These are phyloP conservation scores for Phyllosticta citriasiana DNA, from an alignment of 2,329 filamentous ascomycete species.

Conservation along the genomic window DNA sequence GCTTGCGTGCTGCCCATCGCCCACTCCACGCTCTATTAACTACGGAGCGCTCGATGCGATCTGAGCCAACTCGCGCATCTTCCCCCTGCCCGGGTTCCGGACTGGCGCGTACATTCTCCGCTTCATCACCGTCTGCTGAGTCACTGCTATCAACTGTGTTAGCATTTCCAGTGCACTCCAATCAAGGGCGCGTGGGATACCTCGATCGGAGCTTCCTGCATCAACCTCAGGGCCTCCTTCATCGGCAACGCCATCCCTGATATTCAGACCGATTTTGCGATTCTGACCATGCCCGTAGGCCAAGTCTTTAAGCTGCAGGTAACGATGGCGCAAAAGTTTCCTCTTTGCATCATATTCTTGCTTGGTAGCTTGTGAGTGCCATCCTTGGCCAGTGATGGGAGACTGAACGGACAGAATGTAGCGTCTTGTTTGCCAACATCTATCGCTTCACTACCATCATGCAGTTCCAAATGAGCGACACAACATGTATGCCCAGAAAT, in stretches of 20 bases:
- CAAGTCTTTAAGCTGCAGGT: constrained; percentile 39
- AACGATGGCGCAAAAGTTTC: constrained; percentile 33
- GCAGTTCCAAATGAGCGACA: constrained; percentile 12
- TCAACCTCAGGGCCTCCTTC: constrained; percentile 42
- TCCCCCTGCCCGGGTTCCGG: constrained; percentile 36
- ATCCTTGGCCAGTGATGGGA: not conserved
- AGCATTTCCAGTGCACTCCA: constrained; percentile 44
- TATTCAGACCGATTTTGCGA: constrained; percentile 37
- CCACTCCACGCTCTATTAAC: not conserved
- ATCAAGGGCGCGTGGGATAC: constrained; percentile 42
- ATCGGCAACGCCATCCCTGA: constrained; percentile 41
- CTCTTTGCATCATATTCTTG: constrained; percentile 35
- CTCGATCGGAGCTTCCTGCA: constrained; percentile 36
- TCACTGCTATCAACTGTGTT: constrained; percentile 38
- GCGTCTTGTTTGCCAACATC: constrained; percentile 14
- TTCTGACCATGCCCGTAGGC: constrained; percentile 39
- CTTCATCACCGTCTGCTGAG: constrained; percentile 38
- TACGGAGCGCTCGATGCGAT: not conserved
- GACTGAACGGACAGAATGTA: constrained; percentile 8
- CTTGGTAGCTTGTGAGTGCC: constrained; percentile 34
- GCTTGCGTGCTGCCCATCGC: not conserved
- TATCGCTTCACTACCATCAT: constrained; percentile 14
- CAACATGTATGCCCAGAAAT: constrained; percentile 4
- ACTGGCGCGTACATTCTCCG: constrained; percentile 33
- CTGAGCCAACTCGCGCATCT: constrained; percentile 37